Base-by-base conservation (phyloP, 345 rosid genomes). In the Gossypium australe region DNA sequence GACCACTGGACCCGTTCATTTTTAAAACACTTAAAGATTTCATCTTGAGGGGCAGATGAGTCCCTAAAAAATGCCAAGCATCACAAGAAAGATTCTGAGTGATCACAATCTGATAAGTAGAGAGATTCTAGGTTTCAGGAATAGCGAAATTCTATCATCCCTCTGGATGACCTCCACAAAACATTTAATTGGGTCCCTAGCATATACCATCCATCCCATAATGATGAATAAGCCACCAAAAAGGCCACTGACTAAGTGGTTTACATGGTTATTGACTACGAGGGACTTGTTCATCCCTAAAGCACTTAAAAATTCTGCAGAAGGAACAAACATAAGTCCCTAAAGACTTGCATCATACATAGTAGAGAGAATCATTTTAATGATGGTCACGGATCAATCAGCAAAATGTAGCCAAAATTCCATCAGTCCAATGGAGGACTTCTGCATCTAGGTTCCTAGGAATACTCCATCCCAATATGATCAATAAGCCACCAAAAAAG, bases 211-310 rank as follows among this genome's bases (percentile, higher is more conserved):
- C 41, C 58, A 48, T 9, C 43, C 22, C 20, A 48, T 34, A 25
- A 11, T 34, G 25, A 52, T 53, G 44, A 17, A 51, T 52, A 38
- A 55, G 47, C 49, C 48, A 43, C 14, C n/a, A 56, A 66, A 24
- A 6, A 20, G 14, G 65, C 38, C 66, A 57, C 27, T 2, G 13
- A 71, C 7, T 13, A 57, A 45, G 52, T 13, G 9, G 12, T 53
- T 12, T 53, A 45, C 51, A 73, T 58, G 76, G 5, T 22, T 41
- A 51, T 48, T 67, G 13, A 9, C 17, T 69, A 34, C 16, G 18
- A n/a, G 55, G 53, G 48, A 65, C 76, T 67, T 10, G 48, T 27
- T 74, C 75, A 70, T 52, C 75, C 70, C 73, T 56, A 22, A 11
- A 65, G 49, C 73, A 69, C 41, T 56, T 49, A 14, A 75, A 64